phyloP scores from a whole-genome alignment of 2,329 filamentous ascomycete species.

The Pseudogymnoascus sp. region DNA sequence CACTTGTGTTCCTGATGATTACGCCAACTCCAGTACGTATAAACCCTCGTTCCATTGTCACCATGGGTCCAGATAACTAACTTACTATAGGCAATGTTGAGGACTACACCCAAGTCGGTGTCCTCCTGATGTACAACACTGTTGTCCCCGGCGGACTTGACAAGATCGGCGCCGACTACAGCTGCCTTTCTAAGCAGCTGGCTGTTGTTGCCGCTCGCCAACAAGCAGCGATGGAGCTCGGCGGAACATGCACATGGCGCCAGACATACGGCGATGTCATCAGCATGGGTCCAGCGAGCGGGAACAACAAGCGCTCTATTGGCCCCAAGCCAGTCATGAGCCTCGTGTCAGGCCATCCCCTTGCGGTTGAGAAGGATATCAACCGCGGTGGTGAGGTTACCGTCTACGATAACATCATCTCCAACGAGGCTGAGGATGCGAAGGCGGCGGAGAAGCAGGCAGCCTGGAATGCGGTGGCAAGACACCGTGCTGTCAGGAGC shows the following conservation, averaged over 20 bases:
- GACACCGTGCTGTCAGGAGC: neutral
- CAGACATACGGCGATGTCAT: neutral
- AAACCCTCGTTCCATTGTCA: constrained; percentile 16
- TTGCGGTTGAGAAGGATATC: neutral
- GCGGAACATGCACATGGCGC: neutral
- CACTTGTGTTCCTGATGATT: constrained; percentile 12
- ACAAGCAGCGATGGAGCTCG: neutral
- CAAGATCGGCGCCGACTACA: constrained; percentile 21
- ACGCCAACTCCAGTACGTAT: constrained; percentile 17
- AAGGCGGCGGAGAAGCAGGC: neutral
- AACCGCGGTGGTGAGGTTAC: neutral
- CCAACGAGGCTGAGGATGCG: neutral
- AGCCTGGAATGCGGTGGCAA: neutral
- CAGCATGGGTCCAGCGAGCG: neutral
- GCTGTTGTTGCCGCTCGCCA: neutral
- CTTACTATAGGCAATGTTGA: constrained; percentile 19
- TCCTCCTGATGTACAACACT: constrained; percentile 23
- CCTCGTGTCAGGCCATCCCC: neutral
- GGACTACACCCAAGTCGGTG: constrained; percentile 24
- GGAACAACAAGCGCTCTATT: neutral
- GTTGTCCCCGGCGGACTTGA: constrained; percentile 23
- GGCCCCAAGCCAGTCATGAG: neutral
- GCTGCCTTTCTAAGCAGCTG: constrained; percentile 20
- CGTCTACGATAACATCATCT: neutral
- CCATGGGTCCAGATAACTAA: constrained; percentile 14